Evolutionary conservation across 1,139 yeast species (phyloP).

Genomic region (Sugiyamaella paludigena): DNA sequence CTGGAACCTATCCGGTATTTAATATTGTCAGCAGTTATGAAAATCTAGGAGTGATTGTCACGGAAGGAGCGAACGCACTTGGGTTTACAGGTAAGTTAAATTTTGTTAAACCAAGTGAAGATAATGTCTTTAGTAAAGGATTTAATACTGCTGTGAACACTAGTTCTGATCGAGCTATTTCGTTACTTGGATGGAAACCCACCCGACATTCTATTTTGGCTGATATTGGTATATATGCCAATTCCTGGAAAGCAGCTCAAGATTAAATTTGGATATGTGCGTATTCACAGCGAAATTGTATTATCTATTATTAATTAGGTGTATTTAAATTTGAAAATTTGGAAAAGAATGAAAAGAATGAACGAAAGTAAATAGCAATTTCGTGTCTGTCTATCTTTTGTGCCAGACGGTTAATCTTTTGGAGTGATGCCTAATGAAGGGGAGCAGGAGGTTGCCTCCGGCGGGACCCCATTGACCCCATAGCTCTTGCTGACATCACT

Average conservation of each 20-base stretch:
- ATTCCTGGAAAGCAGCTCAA: constrained; percentile 13
- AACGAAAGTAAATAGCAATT: no score
- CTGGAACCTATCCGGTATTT: constrained; percentile 13
- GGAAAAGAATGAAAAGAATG: no score
- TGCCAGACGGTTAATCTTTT: no score
- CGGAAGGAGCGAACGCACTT: constrained; percentile 10
- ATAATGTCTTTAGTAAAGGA: constrained; percentile 10
- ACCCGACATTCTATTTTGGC: constrained; percentile 11
- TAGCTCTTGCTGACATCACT: no score
- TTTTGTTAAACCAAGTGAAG: constrained; percentile 9
- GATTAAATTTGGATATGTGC: no score
- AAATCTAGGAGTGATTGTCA: constrained; percentile 1
- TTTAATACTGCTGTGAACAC: constrained; percentile 14
- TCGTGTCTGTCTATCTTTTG: no score
- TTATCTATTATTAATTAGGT: no score
- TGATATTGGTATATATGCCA: constrained; percentile 16
- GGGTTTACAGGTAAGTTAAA: constrained; percentile 15
- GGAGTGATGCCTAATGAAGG: no score
- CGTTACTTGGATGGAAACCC: constrained; percentile 15
- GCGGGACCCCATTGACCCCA: no score
- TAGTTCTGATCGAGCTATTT: constrained; percentile 6
- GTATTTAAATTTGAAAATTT: no score
- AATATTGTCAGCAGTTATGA: constrained; percentile 13
- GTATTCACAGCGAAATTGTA: no score
- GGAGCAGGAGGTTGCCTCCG: no score